A percentile compares a stretch with the other conserved stretches of the same genome.
Conservation (phyloP, 2,329 filamentous ascomycete genomes). For the Colletotrichum liriopes region DNA sequence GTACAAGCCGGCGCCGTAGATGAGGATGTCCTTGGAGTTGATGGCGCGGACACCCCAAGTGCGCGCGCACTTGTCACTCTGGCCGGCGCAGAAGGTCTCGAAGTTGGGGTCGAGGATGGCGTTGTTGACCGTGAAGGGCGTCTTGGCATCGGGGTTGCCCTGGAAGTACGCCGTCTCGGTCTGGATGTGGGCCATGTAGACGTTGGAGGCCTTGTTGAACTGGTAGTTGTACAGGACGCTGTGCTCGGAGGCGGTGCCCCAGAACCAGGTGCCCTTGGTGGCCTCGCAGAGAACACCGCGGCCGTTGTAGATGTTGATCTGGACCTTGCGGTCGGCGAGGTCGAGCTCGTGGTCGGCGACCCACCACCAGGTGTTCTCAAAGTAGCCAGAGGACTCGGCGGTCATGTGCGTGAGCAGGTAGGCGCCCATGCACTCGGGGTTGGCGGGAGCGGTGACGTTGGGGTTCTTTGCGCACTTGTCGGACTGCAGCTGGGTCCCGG, state of each 20-base stretch:
- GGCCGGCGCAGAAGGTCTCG: conserved; percentile 64
- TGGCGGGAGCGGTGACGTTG: conserved; percentile 71
- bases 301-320: conserved; percentile 91
- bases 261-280: conserved; percentile 83
- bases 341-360: conserved; percentile 93
- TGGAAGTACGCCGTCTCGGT: conserved; percentile 93
- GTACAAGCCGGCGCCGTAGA: conserved; percentile 84
- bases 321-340: conserved; percentile 74
- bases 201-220: conserved; percentile 80
- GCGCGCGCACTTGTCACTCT: conserved; percentile 71
- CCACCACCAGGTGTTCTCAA: conserved; percentile 95
- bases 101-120: conserved; percentile 80
- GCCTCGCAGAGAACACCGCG: conserved; percentile 87
- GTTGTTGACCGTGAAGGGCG: conserved; percentile 73
- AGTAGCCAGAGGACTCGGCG: conserved; percentile 76
- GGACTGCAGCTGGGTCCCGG: conserved; percentile 86
- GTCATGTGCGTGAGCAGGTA: conserved; percentile 81
- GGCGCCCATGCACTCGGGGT: conserved; percentile 79
- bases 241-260: conserved; percentile 81
- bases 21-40: conserved; percentile 76
- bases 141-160: conserved; percentile 81
- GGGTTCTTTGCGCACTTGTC: conserved; percentile 86
- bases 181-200: conserved; percentile 89
- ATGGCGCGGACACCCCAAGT: conserved; percentile 83
- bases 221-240: conserved; percentile 87